Conservation (phyloP, 75 land plant genomes). For the Isoetes taiwanensis region DNA sequence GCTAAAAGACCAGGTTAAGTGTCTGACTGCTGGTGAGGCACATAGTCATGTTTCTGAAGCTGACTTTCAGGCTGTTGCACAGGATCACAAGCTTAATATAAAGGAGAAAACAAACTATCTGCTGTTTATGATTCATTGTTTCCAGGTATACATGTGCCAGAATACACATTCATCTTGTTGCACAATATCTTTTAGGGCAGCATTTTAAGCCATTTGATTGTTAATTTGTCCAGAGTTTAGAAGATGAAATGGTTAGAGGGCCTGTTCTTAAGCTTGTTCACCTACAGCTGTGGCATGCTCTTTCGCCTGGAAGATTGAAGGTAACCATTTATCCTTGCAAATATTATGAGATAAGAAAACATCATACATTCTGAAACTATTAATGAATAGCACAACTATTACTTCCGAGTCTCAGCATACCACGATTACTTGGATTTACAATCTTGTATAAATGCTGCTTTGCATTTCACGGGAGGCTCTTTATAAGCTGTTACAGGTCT, state of each 20-base stretch:
- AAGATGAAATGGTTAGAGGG: constrained; percentile 83
- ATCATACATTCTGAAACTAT: too few species aligned
- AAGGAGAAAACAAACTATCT: constrained; percentile 93
- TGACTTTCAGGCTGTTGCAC: neutral
- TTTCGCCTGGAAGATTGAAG: constrained; percentile 86
- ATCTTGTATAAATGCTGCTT: too few species aligned
- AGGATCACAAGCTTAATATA: constrained; percentile 17
- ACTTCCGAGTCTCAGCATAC: too few species aligned
- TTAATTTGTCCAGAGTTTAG: constrained; percentile 61
- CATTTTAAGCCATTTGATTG: neutral
- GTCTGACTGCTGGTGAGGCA: too few species aligned
- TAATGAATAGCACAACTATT: too few species aligned
- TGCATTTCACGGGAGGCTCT: too few species aligned
- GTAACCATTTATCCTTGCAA: too few species aligned
- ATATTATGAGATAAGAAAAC: too few species aligned
- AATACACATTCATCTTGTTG: neutral
- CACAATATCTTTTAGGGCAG: neutral
- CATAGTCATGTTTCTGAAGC: too few species aligned
- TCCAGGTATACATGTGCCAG: constrained; percentile 49
- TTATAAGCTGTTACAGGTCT: too few species aligned
- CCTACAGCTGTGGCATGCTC: constrained; percentile 71
- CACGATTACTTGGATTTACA: too few species aligned
- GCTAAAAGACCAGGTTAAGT: constrained; percentile 67
- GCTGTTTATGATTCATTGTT: constrained; percentile 90
- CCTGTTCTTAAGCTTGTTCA: constrained; percentile 60